Base-by-base conservation (phyloP, 768 basidiomycete species). In the Galerina sulciceps region DNA sequence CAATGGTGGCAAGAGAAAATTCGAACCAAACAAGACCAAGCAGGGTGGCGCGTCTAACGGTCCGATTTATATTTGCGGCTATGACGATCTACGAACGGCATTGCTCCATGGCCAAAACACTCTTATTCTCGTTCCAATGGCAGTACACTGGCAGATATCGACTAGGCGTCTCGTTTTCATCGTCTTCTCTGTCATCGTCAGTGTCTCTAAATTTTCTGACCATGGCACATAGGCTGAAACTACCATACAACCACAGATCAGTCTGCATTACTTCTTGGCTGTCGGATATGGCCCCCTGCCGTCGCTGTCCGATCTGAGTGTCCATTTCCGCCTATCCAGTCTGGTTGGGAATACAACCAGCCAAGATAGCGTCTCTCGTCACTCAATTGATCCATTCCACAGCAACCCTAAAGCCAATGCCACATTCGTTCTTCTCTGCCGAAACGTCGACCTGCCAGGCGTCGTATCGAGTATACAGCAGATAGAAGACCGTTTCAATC, bases 401-500 rank as follows among this genome's bases (percentile, higher is more conserved):
- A 36, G 53, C n/a, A 23, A 13, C 23, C 35, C 37, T 13, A 69
- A 84, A 66, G 90, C 88, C 8, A 93, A 92, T 62, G 92, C 91
- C 4, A 88, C 88, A 0, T 90, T 93, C 67, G 89, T 92, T n/a
- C 79, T 92, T 61, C 82, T 97, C 22, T 83, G 80, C 48, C 71
- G 83, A 11, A 86, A 87, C 66, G 75, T 69, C 18, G 85, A 86
- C 56, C 67, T 87, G n/a, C 61, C 69, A 34, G 81, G 81, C 22
- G 82, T 83, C 35, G 68, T 84, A 31, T 74, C 81, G 31, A 86
- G 84, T 57, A 85, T 90, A 59, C 82, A 83, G 61, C 83, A 85
- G 58, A 78, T 89, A 73, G 95, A 98, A 75, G 88, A 91, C 65
- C 77, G 90, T 26, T 96, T 96, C 75, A 98, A 98, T 76, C 80